Evolutionary conservation across 2,329 filamentous ascomycete genomes (phyloP).

Genomic region (Microcyclospora pomicola): DNA sequence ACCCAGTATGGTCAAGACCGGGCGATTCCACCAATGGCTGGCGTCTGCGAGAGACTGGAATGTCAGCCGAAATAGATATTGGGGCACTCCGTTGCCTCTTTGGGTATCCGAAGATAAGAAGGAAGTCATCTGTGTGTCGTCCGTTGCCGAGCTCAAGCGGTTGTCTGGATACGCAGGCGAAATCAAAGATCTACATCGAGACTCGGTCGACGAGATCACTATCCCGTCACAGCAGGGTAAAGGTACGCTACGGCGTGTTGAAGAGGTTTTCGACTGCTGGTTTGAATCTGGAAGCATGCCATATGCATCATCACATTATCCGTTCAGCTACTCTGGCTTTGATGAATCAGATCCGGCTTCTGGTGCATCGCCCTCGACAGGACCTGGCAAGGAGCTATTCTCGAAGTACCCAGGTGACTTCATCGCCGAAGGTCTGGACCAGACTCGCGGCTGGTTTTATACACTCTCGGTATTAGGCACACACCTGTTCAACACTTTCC

Average conservation of each 20-base stretch:
- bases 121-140: slow-evolving; percentile 76
- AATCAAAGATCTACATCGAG: slow-evolving; percentile 73
- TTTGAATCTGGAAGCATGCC: slow-evolving; percentile 96
- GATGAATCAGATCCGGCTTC: slow-evolving; percentile 17
- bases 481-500: slow-evolving; percentile 69
- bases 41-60: slow-evolving; percentile 88
- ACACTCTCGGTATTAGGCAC: slow-evolving; percentile 79
- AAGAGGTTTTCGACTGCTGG: slow-evolving; percentile 94
- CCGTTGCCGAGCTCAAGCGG: slow-evolving; percentile 67
- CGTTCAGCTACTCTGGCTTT: slow-evolving; percentile 69
- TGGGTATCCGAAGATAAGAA: slow-evolving; percentile 86
- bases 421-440: slow-evolving; percentile 84
- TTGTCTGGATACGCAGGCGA: slow-evolving; percentile 78
- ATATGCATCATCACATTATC: slow-evolving; percentile 80
- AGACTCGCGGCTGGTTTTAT: slow-evolving; percentile 96
- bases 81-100: slow-evolving; percentile 83
- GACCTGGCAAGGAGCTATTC: slow-evolving; percentile 46
- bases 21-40: slow-evolving; percentile 85
- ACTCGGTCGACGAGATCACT: slow-evolving; percentile 87
- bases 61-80: slow-evolving; percentile 83
- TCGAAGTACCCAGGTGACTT: slow-evolving; percentile 81
- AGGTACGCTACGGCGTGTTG: slow-evolving; percentile 62
- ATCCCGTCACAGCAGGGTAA: slow-evolving; percentile 85
- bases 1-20: slow-evolving; percentile 78
- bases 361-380: slow-evolving; percentile 14